Evolutionary conservation across 345 rosid genomes (phyloP).

Genomic region (Eutrema heterophyllum): DNA sequence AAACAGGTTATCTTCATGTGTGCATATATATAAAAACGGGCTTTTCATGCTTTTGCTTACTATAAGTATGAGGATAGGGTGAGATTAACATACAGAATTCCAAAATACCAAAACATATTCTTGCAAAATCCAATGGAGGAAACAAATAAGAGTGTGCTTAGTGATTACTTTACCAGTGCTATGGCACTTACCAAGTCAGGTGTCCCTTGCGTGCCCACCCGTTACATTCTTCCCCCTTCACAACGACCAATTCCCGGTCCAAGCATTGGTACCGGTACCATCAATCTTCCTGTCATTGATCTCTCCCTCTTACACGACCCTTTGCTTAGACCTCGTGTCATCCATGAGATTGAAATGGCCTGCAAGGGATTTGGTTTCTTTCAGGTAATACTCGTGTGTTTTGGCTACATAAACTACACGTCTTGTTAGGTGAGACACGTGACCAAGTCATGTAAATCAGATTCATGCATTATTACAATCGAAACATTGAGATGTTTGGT

Average conservation of each 20-base stretch:
- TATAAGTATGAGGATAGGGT: background rate
- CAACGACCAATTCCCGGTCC: conserved; percentile 19
- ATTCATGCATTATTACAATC: background rate
- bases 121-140: conserved; percentile 23
- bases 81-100: background rate
- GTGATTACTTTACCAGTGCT: conserved; percentile 21
- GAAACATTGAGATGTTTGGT: background rate
- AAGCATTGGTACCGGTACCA: background rate
- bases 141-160: background rate
- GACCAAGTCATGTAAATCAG: background rate
- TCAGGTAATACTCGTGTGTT: conserved; percentile 20
- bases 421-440: background rate
- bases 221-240: conserved; percentile 34
- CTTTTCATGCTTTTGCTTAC: conserved; percentile 11
- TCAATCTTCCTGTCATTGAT: conserved; percentile 29
- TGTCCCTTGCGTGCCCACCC: conserved; percentile 17
- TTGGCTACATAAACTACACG: background rate
- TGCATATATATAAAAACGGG: background rate
- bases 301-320: conserved; percentile 24
- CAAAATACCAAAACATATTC: background rate
- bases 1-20: conserved; percentile 4
- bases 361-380: conserved; percentile 35
- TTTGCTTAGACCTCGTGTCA: conserved; percentile 11
- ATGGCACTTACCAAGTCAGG: conserved; percentile 24
- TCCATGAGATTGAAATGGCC: conserved; percentile 27